Evolutionary conservation across 108 stramenopile genomes (phyloP).

Genomic region (Nannochloropsis salina): DNA sequence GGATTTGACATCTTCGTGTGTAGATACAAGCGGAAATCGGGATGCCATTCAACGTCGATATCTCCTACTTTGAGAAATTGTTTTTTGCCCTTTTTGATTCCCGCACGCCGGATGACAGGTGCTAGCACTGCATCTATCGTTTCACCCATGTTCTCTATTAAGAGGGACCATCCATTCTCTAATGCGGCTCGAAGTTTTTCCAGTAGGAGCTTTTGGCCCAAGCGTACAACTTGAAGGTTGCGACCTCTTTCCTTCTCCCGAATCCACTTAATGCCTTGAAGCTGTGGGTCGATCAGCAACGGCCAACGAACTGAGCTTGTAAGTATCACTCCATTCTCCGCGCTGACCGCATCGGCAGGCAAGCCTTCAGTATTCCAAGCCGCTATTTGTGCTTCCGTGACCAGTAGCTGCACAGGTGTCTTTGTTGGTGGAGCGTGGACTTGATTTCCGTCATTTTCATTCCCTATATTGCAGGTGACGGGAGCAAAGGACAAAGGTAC

Average conservation of each 20-base stretch:
- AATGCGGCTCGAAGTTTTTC: conserved; percentile 63
- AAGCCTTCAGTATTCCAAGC: conserved; percentile 61
- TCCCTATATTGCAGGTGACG: neutral
- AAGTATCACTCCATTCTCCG: conserved; percentile 63
- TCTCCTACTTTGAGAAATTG: conserved; percentile 67
- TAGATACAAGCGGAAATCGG: conserved; percentile 67
- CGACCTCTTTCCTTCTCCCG: conserved; percentile 57
- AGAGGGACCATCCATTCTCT: conserved; percentile 60
- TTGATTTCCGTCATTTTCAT: conserved; percentile 30
- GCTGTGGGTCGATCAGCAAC: conserved; percentile 73
- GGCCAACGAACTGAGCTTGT: conserved; percentile 66
- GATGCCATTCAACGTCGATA: conserved; percentile 70
- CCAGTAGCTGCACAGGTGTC: conserved; percentile 39
- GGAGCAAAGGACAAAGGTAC: conserved; percentile 46
- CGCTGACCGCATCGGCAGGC: conserved; percentile 57
- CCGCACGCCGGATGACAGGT: conserved; percentile 68
- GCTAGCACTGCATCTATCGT: conserved; percentile 64
- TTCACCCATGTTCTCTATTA: conserved; percentile 73
- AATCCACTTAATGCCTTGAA: conserved; percentile 65
- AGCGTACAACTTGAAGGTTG: conserved; percentile 61
- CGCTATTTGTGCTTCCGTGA: conserved; percentile 60
- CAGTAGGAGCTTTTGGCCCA: conserved; percentile 64
- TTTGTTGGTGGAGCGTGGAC: conserved; percentile 29
- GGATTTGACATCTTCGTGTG: conserved; percentile 72
- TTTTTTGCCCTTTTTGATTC: conserved; percentile 64